phyloP scores from a whole-genome alignment of 768 basidiomycete species.

The Xerocomus spinulosus region DNA sequence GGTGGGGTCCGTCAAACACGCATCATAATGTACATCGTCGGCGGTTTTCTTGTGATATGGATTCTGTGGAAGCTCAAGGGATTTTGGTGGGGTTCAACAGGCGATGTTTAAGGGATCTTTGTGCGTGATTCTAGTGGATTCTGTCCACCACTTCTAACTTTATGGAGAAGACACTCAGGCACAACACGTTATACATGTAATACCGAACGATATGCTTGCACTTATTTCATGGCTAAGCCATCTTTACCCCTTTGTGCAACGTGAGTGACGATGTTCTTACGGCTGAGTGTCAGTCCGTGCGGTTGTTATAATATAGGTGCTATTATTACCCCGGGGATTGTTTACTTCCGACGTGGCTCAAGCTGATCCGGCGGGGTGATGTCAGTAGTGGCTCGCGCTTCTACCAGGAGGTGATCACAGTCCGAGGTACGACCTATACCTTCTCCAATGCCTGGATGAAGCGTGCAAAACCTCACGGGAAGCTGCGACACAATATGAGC shows the following conservation, averaged over 20 bases:
- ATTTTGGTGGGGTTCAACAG: slow-evolving; percentile 41
- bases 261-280: not conserved
- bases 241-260: not conserved
- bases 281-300: not conserved
- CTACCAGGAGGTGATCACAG: too few relatives aligned
- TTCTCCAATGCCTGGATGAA: too few relatives aligned
- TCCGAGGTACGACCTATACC: too few relatives aligned
- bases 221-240: not conserved
- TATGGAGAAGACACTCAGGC: not conserved
- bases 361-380: too few relatives aligned
- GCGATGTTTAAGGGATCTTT: slow-evolving; percentile 10
- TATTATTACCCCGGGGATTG: too few relatives aligned
- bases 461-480: too few relatives aligned
- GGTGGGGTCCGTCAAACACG: slow-evolving; percentile 67
- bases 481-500: too few relatives aligned
- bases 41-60: slow-evolving; percentile 53
- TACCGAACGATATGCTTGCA: slow-evolving; percentile 1
- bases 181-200: slow-evolving; percentile 4
- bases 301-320: not conserved
- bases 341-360: too few relatives aligned
- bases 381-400: too few relatives aligned
- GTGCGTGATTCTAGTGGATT: slow-evolving; percentile 11
- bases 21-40: slow-evolving; percentile 58
- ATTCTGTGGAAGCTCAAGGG: slow-evolving; percentile 45
- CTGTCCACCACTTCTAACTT: not conserved